Conservation (phyloP, 1,284 basidiomycete genomes). For the Somion occarium region DNA sequence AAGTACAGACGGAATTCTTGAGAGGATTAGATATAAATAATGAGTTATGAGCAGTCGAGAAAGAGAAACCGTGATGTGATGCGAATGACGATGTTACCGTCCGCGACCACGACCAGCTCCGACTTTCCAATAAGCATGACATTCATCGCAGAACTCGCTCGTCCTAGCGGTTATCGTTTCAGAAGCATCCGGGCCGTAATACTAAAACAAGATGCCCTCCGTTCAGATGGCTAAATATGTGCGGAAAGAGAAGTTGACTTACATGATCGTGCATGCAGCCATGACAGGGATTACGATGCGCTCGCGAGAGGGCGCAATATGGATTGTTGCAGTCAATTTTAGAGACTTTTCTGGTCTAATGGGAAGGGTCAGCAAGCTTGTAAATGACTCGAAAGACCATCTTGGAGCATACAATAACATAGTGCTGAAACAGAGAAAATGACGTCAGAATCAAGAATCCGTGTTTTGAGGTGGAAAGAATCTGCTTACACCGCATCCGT, state of each 20-base stretch:
- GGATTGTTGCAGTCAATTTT: slow-evolving; percentile 59
- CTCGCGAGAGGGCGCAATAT: slow-evolving; percentile 58
- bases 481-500: slow-evolving; percentile 60
- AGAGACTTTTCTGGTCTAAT: slow-evolving; percentile 50
- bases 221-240: neutral
- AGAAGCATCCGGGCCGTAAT: slow-evolving; percentile 59
- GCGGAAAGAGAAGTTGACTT: neutral
- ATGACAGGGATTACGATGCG: slow-evolving; percentile 46
- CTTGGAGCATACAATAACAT: slow-evolving; percentile 40
- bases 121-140: slow-evolving; percentile 30
- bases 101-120: too few species aligned
- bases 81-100: neutral
- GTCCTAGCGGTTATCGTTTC: slow-evolving; percentile 53
- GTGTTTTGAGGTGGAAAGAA: neutral
- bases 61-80: neutral
- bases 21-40: neutral
- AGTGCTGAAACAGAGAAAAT: slow-evolving; percentile 37
- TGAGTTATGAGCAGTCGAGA: neutral
- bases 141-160: slow-evolving; percentile 55
- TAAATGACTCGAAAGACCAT: slow-evolving; percentile 10
- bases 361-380: slow-evolving; percentile 10
- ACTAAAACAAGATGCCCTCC: slow-evolving; percentile 42
- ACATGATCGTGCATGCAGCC: slow-evolving; percentile 51
- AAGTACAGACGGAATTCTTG: neutral
- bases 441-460: slow-evolving; percentile 19